A percentile compares a stretch with the other conserved stretches of the same genome.
These are phyloP conservation scores for Cystobasidium tubakii DNA, from an alignment of 768 basidiomycete species.

Conservation along the genomic window DNA sequence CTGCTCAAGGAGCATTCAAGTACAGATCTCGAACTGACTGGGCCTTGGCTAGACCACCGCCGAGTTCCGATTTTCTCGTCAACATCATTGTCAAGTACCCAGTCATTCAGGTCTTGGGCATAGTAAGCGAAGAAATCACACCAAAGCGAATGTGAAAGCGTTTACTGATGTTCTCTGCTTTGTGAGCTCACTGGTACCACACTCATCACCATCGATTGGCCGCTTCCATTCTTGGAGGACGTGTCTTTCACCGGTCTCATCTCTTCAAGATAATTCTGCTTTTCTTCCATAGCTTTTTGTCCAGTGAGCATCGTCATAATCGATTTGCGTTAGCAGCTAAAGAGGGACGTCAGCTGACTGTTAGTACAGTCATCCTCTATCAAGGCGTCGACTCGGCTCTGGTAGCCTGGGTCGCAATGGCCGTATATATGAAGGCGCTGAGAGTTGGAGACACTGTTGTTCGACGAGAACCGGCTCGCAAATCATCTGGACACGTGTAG, in stretches of 20 bases:
- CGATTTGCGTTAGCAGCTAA: conserved; percentile 48
- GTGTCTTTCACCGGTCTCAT: conserved; percentile 39
- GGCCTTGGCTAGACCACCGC: conserved; percentile 58
- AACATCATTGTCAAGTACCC: conserved; percentile 70
- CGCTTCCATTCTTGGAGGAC: conserved; percentile 54
- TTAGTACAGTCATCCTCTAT: conserved; percentile 13
- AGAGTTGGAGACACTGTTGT: neutral
- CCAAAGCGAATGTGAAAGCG: no score
- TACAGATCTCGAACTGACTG: no score
- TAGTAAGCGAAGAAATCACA: no score
- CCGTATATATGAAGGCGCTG: conserved; percentile 18
- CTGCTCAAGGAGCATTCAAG: no score
- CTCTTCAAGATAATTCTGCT: conserved; percentile 59
- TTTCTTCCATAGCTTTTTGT: conserved; percentile 61
- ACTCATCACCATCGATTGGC: conserved; percentile 66
- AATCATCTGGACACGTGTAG: neutral
- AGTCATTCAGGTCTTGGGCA: conserved; percentile 63
- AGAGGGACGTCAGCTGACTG: neutral
- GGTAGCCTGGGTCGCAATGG: neutral
- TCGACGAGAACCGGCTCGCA: neutral
- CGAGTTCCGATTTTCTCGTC: conserved; percentile 61
- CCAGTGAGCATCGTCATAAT: conserved; percentile 56
- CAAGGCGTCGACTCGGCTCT: conserved; percentile 24
- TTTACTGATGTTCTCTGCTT: neutral
- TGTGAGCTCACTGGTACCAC: conserved; percentile 54